Conservation (phyloP, 2,329 filamentous ascomycete species). For the Xylariaceae sp. region DNA sequence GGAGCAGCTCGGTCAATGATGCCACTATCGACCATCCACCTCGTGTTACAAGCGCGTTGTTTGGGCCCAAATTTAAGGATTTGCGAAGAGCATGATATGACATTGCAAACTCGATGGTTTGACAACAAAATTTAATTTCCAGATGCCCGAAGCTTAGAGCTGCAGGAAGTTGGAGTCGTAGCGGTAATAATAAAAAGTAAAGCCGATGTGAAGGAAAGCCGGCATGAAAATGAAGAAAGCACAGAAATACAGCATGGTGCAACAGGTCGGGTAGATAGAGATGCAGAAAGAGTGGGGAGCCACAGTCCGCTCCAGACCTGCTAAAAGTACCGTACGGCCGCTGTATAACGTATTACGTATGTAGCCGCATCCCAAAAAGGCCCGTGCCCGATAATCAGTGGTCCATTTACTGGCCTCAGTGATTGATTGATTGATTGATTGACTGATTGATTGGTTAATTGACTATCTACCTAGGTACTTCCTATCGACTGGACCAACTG, state of each 20-base stretch:
- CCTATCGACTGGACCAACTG: not conserved
- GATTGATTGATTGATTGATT: not conserved
- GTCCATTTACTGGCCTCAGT: constrained; percentile 2
- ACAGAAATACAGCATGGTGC: no score
- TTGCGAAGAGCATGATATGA: constrained; percentile 13
- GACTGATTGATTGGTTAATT: no score
- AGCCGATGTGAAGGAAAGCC: no score
- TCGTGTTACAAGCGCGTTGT: constrained; percentile 12
- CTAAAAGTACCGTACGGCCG: no score
- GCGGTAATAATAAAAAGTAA: no score
- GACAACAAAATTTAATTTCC: not conserved
- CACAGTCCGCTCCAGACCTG: no score
- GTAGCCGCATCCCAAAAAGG: not conserved
- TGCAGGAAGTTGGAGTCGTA: not conserved
- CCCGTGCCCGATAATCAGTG: constrained; percentile 4
- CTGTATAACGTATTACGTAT: no score
- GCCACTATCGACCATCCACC: constrained; percentile 8
- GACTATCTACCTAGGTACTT: not conserved
- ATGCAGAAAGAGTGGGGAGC: no score
- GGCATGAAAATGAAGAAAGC: no score
- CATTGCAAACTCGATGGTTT: constrained; percentile 1
- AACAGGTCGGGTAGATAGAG: no score
- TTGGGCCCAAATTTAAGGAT: not conserved
- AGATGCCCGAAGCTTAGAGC: not conserved
- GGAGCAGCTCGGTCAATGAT: not conserved